These are phyloP conservation scores for Colletotrichum tropicale DNA, from an alignment of 2,329 filamentous ascomycete species.

Conservation along the genomic window DNA sequence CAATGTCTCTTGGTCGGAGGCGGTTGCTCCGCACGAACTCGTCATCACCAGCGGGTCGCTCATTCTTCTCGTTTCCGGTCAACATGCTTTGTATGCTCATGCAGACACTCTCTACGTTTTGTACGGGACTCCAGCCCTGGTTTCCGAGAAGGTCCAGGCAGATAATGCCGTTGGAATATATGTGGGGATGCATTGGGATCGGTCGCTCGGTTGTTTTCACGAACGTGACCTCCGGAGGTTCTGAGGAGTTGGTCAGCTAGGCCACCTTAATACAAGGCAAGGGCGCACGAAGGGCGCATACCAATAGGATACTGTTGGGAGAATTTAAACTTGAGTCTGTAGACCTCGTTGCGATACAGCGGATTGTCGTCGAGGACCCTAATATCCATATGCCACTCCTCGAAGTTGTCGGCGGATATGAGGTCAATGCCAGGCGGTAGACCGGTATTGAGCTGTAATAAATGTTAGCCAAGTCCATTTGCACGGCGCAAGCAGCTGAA, in stretches of 20 bases:
- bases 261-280: background rate
- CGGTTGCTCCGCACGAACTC: conserved; percentile 86
- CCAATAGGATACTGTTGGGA: conserved; percentile 87
- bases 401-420: conserved; percentile 79
- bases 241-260: conserved; percentile 47
- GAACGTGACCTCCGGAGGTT: conserved; percentile 95
- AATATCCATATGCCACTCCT: conserved; percentile 94
- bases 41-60: conserved; percentile 87
- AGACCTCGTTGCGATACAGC: conserved; percentile 80
- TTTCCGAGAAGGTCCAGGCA: conserved; percentile 90
- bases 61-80: conserved; percentile 90
- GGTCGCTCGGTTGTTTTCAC: conserved; percentile 65
- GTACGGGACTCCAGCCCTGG: conserved; percentile 94
- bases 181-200: conserved; percentile 95
- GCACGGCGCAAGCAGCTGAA: background rate
- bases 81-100: conserved; percentile 99
- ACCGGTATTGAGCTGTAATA: conserved; percentile 40
- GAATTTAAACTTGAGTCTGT: conserved; percentile 88
- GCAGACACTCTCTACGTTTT: conserved; percentile 95
- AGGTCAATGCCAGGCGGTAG: conserved; percentile 76
- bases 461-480: background rate
- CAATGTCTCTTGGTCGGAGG: conserved; percentile 83
- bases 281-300: conserved; percentile 41
- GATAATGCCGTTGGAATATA: conserved; percentile 98
- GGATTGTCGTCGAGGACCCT: conserved; percentile 89